These are phyloP conservation scores for Sphaerobolus stellatus DNA, from an alignment of 1,284 basidiomycete genomes.

Conservation along the genomic window DNA sequence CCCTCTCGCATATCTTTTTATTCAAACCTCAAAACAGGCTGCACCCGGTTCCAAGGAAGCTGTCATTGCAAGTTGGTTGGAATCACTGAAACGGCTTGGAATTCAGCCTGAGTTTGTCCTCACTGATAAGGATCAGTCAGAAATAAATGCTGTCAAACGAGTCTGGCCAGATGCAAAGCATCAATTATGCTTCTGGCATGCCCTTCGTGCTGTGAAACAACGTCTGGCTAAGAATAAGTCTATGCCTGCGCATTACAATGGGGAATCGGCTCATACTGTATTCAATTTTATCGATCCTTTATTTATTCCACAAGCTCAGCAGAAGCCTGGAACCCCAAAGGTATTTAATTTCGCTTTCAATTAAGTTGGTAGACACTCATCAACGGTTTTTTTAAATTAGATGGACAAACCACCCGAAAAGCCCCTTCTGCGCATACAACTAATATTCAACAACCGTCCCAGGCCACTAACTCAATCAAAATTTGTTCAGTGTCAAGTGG, in stretches of 20 bases:
- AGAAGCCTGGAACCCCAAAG: too few relatives aligned
- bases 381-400: too few relatives aligned
- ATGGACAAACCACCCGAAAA: background rate
- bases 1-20: background rate
- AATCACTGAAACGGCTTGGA: conserved; percentile 16
- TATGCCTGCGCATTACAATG: background rate
- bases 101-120: conserved; percentile 16
- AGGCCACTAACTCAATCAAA: too few relatives aligned
- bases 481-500: too few relatives aligned
- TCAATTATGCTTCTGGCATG: conserved; percentile 20
- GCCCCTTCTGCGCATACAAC: background rate
- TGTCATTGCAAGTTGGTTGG: conserved; percentile 16
- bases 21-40: background rate
- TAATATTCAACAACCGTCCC: background rate
- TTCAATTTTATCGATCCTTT: background rate
- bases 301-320: background rate
- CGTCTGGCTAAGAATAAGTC: background rate
- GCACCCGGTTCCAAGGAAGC: conserved; percentile 15
- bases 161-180: conserved; percentile 15
- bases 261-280: background rate
- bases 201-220: conserved; percentile 16
- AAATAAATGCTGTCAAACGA: conserved; percentile 19
- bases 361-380: too few relatives aligned
- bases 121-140: conserved; percentile 22
- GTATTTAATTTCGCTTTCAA: too few relatives aligned